phyloP scores from a whole-genome alignment of 306 rosid species.

The Pterocarpus macrocarpus region DNA sequence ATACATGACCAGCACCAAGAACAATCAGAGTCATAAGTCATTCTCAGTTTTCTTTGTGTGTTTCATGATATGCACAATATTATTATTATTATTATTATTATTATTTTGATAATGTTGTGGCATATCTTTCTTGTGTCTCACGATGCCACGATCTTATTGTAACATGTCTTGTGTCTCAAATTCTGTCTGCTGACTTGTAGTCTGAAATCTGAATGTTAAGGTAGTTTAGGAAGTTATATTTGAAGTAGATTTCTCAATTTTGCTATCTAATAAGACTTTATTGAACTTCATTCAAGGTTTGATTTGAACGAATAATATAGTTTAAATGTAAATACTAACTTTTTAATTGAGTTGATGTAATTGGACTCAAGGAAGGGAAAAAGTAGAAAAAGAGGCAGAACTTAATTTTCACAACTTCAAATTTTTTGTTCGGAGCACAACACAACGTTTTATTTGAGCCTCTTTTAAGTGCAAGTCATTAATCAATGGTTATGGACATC shows the following conservation, averaged over 20 bases:
- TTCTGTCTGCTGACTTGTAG: conserved; percentile 14
- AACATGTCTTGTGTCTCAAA: conserved; percentile 11
- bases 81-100: too few species aligned
- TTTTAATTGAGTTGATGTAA: not conserved
- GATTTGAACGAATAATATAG: not conserved
- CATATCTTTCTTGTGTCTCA: not conserved
- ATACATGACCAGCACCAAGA: conserved; percentile 41
- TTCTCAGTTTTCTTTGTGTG: conserved; percentile 12
- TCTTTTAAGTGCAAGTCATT: not conserved
- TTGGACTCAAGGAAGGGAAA: not conserved
- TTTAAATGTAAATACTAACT: not conserved
- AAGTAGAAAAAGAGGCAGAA: not conserved
- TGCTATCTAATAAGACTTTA: not conserved
- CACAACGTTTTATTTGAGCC: not conserved
- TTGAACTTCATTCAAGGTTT: not conserved
- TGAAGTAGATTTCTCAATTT: not conserved
- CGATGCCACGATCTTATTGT: not conserved
- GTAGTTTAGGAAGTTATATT: not conserved
- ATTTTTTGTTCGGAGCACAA: not conserved
- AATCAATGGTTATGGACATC: not conserved
- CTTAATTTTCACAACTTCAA: not conserved
- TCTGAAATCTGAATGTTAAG: not conserved
- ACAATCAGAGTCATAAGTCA: conserved; percentile 18
- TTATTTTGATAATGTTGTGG: too few species aligned
- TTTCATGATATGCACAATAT: not conserved